Percentiles rank a stretch among this genome's conserved stretches.
Evolutionary conservation across 164 flowering plant species (phyloP).

Genomic region (Tetracentron sinense): DNA sequence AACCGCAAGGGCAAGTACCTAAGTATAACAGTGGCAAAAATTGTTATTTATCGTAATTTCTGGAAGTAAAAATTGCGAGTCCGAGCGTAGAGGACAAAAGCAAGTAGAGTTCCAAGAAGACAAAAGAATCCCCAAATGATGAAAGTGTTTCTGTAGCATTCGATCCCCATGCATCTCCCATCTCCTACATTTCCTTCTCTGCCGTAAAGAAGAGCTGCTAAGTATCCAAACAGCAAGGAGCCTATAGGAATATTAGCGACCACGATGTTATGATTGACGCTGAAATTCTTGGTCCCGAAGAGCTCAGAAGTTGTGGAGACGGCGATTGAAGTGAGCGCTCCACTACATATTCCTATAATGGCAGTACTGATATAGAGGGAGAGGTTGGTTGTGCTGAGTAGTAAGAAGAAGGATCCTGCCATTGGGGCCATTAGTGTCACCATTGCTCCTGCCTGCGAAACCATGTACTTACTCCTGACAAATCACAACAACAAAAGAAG

Average conservation of each 20-base stretch:
- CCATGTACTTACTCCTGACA: constrained; percentile 41
- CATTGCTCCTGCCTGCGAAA: constrained; percentile 56
- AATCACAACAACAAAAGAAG: not conserved
- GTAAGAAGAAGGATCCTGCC: constrained; percentile 53
- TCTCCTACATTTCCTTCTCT: constrained; percentile 21
- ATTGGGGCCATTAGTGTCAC: constrained; percentile 53
- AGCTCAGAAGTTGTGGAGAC: constrained; percentile 71
- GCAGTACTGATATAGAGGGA: constrained; percentile 67
- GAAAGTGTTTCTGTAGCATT: constrained; percentile 62
- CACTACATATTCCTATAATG: constrained; percentile 64
- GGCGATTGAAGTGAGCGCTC: constrained; percentile 69
- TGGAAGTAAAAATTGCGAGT: constrained; percentile 41
- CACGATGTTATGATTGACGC: constrained; percentile 76
- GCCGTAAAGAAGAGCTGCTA: constrained; percentile 60
- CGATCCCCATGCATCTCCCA: constrained; percentile 58
- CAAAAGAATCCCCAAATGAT: constrained; percentile 67
- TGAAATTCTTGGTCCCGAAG: constrained; percentile 69
- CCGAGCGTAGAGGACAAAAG: constrained; percentile 43
- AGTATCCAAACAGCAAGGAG: constrained; percentile 63
- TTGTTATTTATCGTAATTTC: not conserved
- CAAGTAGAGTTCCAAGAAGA: constrained; percentile 50
- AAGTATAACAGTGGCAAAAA: too few relatives aligned
- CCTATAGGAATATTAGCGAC: constrained; percentile 84
- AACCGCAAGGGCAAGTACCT: too few relatives aligned
- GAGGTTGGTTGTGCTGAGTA: constrained; percentile 17